A percentile compares a stretch with the other conserved stretches of the same genome.
Evolutionary conservation across 495 filamentous ascomycete genomes (phyloP).

Genomic region (Penicillium simplicissimum): DNA sequence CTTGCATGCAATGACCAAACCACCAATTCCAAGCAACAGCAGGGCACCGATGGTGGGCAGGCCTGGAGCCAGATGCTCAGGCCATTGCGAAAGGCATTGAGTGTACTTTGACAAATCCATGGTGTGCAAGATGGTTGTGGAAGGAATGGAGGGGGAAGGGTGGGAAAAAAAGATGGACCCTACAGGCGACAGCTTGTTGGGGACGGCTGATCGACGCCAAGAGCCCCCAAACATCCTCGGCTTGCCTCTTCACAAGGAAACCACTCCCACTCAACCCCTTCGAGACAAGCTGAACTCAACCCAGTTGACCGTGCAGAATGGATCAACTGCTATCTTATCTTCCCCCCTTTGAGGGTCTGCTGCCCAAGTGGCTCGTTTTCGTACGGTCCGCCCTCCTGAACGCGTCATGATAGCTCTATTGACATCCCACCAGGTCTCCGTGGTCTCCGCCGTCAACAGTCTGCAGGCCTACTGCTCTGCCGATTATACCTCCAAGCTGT

Average conservation of each 20-base stretch:
- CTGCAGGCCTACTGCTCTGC: conserved; percentile 77
- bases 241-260: conserved; percentile 13
- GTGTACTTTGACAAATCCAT: conserved; percentile 44
- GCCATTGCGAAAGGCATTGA: conserved; percentile 39
- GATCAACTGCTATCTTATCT: conserved; percentile 42
- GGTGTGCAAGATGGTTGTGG: conserved; percentile 10
- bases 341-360: conserved; percentile 57
- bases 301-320: conserved; percentile 26
- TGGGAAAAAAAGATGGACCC: conserved; percentile 21
- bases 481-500: conserved; percentile 74
- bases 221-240: conserved; percentile 33
- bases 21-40: conserved; percentile 53
- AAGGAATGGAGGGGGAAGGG: conserved; percentile 10
- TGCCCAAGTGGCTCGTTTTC: conserved; percentile 69
- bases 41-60: conserved; percentile 40
- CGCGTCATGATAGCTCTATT: neutral
- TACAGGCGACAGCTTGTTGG: conserved; percentile 33
- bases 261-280: neutral
- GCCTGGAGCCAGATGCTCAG: conserved; percentile 38
- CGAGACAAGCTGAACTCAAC: neutral
- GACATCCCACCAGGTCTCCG: conserved; percentile 57
- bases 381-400: conserved; percentile 38
- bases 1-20: conserved; percentile 57
- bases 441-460: conserved; percentile 76
- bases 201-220: conserved; percentile 30